Base-by-base conservation (phyloP, 2,329 filamentous ascomycete genomes). In the Delphinella strobiligena region DNA sequence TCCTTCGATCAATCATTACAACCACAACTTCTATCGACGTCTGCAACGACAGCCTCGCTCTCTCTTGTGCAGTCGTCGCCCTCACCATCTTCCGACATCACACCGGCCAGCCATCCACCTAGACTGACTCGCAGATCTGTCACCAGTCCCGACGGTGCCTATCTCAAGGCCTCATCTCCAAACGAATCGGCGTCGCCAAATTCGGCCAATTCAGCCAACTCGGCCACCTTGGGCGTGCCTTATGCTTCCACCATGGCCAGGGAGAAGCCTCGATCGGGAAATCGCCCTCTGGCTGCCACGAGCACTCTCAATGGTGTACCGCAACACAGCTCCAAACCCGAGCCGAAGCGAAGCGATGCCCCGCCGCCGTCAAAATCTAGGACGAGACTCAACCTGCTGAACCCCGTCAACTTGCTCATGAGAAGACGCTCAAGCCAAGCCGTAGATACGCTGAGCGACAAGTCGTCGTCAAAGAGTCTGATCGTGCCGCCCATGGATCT, bases 351-450 rank as follows among this genome's bases (percentile, higher is more conserved):
- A 5, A 11, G 4, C 14, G 30, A 14, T 12, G 16, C 3, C 4
- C 17, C 27, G 37, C 22, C 22, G 22, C 22, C 22, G 22, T 7
- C 22, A 7, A 27, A 27, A 27, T 19, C 15, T 3, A 47, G 45
- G 34, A 36, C 36, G 11, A 42, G 38, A 14, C 37, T 45, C 14
- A 45, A 42, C 15, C 58, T 78, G 17, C 58, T 75, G 31, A 79
- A 78, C 48, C 75, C 75, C 8, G 75, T 78, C 67, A 68, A 71
- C 4, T 60, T 79, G 11, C 58, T 78, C 34, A 69, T 72, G 47
- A 64, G 74, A 17, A 64, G 75, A 34, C 64, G 72, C 42, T 75
- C 72, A 12, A 69, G 64, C 9, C 53, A 57, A 38, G 48, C 53
- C 22, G 42, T 68, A 12, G 64, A 64, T 22, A 50, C 59, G 19